phyloP scores from a whole-genome alignment of 2,329 filamentous ascomycete species.

The Xylariaceae sp. region DNA sequence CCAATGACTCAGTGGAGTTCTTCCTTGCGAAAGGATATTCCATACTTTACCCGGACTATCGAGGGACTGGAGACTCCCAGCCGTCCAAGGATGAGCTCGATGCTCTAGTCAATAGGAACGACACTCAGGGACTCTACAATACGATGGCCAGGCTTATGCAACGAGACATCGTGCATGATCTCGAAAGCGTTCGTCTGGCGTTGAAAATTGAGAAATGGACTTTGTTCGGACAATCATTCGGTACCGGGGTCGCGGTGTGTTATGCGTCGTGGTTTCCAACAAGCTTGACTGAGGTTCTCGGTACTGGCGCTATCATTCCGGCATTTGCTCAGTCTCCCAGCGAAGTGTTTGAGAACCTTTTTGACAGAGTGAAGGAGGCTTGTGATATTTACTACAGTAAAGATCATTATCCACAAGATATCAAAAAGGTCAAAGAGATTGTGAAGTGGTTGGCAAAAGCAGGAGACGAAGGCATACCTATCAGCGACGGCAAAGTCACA shows the following conservation, averaged over 20 bases:
- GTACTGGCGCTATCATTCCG: conserved; percentile 60
- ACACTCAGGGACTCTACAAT: not conserved
- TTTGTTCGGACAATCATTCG: conserved; percentile 68
- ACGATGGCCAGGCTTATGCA: conserved; percentile 65
- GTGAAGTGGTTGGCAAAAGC: not conserved
- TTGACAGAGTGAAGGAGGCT: conserved; percentile 53
- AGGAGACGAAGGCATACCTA: not conserved
- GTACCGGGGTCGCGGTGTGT: conserved; percentile 66
- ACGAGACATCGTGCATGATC: conserved; percentile 70
- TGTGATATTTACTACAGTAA: conserved; percentile 40
- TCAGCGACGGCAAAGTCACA: conserved; percentile 44
- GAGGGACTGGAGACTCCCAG: conserved; percentile 58
- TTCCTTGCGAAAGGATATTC: conserved; percentile 64
- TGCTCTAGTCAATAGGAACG: conserved; percentile 35
- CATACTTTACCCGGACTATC: conserved; percentile 65
- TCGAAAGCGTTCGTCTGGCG: conserved; percentile 62
- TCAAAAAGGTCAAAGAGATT: not conserved
- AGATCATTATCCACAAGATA: not conserved
- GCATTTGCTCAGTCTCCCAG: conserved; percentile 53
- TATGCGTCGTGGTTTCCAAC: conserved; percentile 66
- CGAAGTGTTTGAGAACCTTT: conserved; percentile 43
- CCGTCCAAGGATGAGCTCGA: conserved; percentile 33
- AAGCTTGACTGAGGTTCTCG: conserved; percentile 59
- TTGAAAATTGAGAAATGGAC: conserved; percentile 51
- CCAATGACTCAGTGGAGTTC: conserved; percentile 46